Percentiles rank a stretch among this genome's conserved stretches.
Evolutionary conservation across 306 rosid species (phyloP).

Genomic region (Notholithocarpus densiflorus): DNA sequence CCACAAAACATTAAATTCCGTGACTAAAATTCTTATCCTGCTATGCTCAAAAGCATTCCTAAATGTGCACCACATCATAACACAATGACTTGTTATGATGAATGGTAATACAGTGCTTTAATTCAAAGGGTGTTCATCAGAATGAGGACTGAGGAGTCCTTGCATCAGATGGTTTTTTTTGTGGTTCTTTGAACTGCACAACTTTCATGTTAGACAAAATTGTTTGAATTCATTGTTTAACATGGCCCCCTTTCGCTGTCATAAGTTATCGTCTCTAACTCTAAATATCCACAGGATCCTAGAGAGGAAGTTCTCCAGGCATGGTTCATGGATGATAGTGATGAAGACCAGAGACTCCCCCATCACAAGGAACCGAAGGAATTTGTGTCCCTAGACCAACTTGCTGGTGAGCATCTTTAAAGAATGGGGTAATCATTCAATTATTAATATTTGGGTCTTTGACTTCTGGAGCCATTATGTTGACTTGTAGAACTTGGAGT

Average conservation of each 20-base stretch:
- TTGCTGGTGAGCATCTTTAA: slow-evolving; percentile 50
- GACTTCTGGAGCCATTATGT: not conserved
- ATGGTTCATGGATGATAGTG: slow-evolving; percentile 96
- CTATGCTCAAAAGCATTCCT: not conserved
- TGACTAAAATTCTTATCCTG: not conserved
- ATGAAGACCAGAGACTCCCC: slow-evolving; percentile 91
- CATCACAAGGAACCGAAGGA: slow-evolving; percentile 88
- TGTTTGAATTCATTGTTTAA: not conserved
- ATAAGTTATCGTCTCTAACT: slow-evolving; percentile 17
- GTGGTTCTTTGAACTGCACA: not conserved
- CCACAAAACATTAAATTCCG: not conserved
- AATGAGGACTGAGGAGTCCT: not conserved
- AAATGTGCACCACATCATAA: not conserved
- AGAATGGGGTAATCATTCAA: slow-evolving; percentile 6
- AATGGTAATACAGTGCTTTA: not conserved
- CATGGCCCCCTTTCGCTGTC: not conserved
- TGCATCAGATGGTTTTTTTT: not conserved
- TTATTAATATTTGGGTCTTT: not conserved
- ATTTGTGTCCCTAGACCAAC: slow-evolving; percentile 74
- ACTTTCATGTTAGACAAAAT: not conserved
- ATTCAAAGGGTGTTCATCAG: not conserved
- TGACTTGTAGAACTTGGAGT: slow-evolving; percentile 85
- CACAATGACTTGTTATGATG: not conserved
- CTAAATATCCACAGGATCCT: slow-evolving; percentile 54
- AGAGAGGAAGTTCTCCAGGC: slow-evolving; percentile 95